Evolutionary conservation across 2,329 filamentous ascomycete species (phyloP), one percentile per base, ranked within the genome.

Genomic region (Bipolaris oryzae): DNA sequence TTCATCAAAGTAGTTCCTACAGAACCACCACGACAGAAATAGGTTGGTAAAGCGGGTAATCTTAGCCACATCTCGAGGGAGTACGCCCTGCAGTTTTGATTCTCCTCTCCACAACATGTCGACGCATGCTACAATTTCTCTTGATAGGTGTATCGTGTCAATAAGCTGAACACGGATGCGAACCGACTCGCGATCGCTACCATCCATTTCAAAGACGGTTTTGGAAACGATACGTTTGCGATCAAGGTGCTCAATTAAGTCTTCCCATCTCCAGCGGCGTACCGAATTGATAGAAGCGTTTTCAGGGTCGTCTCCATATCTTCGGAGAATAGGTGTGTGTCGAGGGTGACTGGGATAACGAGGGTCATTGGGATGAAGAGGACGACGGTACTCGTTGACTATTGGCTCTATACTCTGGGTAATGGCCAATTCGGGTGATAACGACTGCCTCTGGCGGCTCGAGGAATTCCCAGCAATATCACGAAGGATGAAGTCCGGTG

Each of bases 141-240:
- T 58, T 11, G 67, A 39, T 7, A 75, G 54, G 16, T 61, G 50
- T 0, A 45, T 18, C 48, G 64, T 68, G 9, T 57, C 62, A 7
- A 75, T 54, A 1, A 46, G 44, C 2, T 33, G 48, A 6, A 75
- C 42, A 10, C 72, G 64, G 1, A 43, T 58, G 6, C 69, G 58
- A 13, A 76, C 55, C 0, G 48, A 58, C 25, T 72, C 70, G 7
- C 63, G 58, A 6, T 70, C 61, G 9, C 50, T 28, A 2, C 41
- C n/a, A 9, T 20, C 49, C 57, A 78, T 67, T 10, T 76, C 69
- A 7, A 63, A 55, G 1, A 83, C 63, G 1, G 77, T 59, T 49
- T 80, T 79, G 46, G 81, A 76, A 20, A 83, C 60, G 1, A 81
- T 65, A 5, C 79, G 74, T 37, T 78, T 76, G 10, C 80, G 71